phyloP scores from a whole-genome alignment of 1,139 yeast genomes.

The Geotrichum cucujoidarum region DNA sequence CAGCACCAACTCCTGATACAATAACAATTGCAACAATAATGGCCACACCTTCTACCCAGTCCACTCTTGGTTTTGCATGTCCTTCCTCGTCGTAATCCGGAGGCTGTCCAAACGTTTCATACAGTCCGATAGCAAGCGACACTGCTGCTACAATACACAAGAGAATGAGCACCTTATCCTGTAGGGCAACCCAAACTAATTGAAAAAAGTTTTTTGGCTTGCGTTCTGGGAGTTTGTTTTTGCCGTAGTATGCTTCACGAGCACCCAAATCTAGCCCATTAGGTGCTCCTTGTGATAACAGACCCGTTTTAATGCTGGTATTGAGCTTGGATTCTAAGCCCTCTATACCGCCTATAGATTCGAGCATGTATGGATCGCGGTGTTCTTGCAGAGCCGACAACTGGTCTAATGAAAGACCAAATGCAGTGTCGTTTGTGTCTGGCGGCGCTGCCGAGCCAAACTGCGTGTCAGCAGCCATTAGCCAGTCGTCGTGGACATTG shows the following conservation, averaged over 20 bases:
- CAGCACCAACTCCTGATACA: slow-evolving; percentile 89
- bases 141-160: slow-evolving; percentile 81
- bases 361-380: slow-evolving; percentile 38
- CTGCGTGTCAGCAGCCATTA: background rate
- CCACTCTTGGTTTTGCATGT: slow-evolving; percentile 66
- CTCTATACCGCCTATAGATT: slow-evolving; percentile 31
- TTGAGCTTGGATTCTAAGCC: slow-evolving; percentile 18
- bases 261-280: background rate
- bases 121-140: slow-evolving; percentile 83
- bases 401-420: slow-evolving; percentile 31
- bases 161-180: slow-evolving; percentile 84
- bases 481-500: slow-evolving; percentile 7
- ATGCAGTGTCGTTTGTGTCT: slow-evolving; percentile 8
- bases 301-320: slow-evolving; percentile 14
- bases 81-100: slow-evolving; percentile 75
- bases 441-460: slow-evolving; percentile 1
- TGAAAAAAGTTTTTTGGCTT: slow-evolving; percentile 59
- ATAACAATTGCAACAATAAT: slow-evolving; percentile 88
- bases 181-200: slow-evolving; percentile 77
- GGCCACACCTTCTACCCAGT: slow-evolving; percentile 99
- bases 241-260: slow-evolving; percentile 46
- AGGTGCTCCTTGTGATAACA: slow-evolving; percentile 1
- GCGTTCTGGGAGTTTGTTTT: slow-evolving; percentile 65
- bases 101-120: slow-evolving; percentile 85
- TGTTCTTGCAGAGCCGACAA: slow-evolving; percentile 39